These are phyloP conservation scores for Suhomyces kilbournensis DNA, from an alignment of 805 yeast species.

Conservation along the genomic window DNA sequence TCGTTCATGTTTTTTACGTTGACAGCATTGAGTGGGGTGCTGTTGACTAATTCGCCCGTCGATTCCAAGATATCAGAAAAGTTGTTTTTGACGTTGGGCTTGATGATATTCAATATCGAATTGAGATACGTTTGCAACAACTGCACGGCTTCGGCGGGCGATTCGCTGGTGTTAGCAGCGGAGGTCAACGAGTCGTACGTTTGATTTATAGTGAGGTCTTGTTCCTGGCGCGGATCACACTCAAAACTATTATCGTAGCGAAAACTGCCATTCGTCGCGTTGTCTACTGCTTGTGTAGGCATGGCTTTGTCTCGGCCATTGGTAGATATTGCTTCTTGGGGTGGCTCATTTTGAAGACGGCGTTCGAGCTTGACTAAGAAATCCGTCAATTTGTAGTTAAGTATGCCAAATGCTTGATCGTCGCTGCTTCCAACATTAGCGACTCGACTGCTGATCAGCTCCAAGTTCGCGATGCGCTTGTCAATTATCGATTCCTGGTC, in stretches of 20 bases:
- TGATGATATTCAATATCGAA: constrained; percentile 10
- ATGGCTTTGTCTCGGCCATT: background rate
- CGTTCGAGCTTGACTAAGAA: constrained; percentile 3
- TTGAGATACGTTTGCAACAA: constrained; percentile 14
- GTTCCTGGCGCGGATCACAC: constrained; percentile 4
- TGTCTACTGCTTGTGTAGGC: background rate
- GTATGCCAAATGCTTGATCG: background rate
- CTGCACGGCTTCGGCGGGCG: constrained; percentile 12
- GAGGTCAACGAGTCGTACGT: constrained; percentile 16
- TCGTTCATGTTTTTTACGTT: constrained; percentile 14
- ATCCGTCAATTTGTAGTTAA: constrained; percentile 8
- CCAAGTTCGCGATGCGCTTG: constrained; percentile 6
- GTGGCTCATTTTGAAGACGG: background rate
- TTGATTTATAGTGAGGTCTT: constrained; percentile 10
- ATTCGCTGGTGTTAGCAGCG: constrained; percentile 3
- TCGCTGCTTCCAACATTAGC: background rate
- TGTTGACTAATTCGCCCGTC: constrained; percentile 11
- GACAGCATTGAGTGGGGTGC: constrained; percentile 11
- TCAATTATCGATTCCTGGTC: constrained; percentile 10
- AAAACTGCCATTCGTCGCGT: background rate
- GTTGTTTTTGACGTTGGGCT: constrained; percentile 7
- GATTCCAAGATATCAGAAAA: constrained; percentile 14
- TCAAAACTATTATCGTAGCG: background rate
- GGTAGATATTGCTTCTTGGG: background rate
- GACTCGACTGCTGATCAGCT: background rate